Conservation (phyloP, 805 yeast species). For the Starmerella stellata region DNA sequence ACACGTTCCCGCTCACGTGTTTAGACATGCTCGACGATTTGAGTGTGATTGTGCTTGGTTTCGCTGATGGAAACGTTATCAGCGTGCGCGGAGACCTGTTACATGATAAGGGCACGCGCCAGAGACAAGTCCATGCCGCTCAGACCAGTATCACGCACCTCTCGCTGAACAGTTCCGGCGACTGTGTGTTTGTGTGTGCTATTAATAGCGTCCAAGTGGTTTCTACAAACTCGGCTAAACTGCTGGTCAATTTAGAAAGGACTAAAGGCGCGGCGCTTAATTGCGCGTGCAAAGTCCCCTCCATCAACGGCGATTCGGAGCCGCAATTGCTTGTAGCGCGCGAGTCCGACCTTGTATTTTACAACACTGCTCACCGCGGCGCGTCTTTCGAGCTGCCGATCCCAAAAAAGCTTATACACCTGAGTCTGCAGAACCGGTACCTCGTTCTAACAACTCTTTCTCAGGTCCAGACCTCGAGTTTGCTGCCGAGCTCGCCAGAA, state of each 20-base stretch:
- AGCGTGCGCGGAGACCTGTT: constrained; percentile 72
- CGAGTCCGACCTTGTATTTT: constrained; percentile 44
- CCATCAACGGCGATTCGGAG: background rate
- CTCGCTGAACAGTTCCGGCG: constrained; percentile 29
- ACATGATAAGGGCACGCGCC: constrained; percentile 80
- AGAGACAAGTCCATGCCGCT: constrained; percentile 52
- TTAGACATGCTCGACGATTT: constrained; percentile 37
- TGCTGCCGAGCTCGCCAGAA: constrained; percentile 16
- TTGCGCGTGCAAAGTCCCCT: constrained; percentile 24
- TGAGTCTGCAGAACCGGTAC: constrained; percentile 31
- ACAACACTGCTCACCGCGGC: constrained; percentile 25
- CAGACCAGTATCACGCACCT: constrained; percentile 67
- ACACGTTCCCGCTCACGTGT: constrained; percentile 61
- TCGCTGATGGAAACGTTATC: constrained; percentile 66
- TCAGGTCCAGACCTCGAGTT: constrained; percentile 4
- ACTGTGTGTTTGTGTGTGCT: constrained; percentile 49
- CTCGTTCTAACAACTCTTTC: constrained; percentile 28
- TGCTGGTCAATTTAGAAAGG: constrained; percentile 31
- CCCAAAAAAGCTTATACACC: constrained; percentile 34
- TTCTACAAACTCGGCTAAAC: constrained; percentile 39
- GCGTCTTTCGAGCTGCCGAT: constrained; percentile 39
- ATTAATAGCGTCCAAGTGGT: constrained; percentile 54
- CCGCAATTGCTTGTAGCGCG: constrained; percentile 44
- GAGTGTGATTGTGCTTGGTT: constrained; percentile 56
- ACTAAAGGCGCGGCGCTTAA: constrained; percentile 32